Conservation (phyloP, 306 rosid species). For the Cucurbita ficifolia region DNA sequence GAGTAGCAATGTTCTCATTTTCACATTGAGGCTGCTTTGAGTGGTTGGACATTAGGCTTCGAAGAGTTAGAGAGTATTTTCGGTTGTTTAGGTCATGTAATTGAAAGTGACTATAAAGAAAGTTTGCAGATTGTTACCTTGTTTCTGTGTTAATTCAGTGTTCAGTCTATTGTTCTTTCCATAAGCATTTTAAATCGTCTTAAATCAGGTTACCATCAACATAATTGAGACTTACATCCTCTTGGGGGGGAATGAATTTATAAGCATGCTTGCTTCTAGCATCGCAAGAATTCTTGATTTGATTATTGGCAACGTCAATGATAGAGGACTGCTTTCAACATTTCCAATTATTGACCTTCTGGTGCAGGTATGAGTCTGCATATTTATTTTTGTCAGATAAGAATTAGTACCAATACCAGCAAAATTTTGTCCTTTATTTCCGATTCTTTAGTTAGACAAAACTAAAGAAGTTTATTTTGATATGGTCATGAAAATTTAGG, state of each 20-base stretch:
- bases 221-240: conserved; percentile 79
- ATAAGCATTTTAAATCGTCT: conserved; percentile 1
- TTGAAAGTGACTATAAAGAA: neutral
- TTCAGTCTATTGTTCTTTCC: neutral
- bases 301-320: conserved; percentile 79
- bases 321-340: conserved; percentile 62
- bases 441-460: neutral
- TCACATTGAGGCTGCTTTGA: neutral
- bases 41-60: neutral
- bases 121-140: neutral
- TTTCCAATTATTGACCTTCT: conserved; percentile 80
- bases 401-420: neutral
- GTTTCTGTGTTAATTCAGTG: neutral
- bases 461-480: neutral
- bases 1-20: neutral
- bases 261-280: conserved; percentile 61
- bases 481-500: neutral
- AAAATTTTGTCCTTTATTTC: neutral
- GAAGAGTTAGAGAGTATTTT: neutral
- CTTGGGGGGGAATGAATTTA: conserved; percentile 79
- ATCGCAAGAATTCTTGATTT: conserved; percentile 78
- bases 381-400: neutral
- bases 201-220: conserved; percentile 59
- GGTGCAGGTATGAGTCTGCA: conserved; percentile 44
- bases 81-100: neutral